Base-by-base conservation (phyloP, 2,329 filamentous ascomycete species). In the Paecilomyces niveus region DNA sequence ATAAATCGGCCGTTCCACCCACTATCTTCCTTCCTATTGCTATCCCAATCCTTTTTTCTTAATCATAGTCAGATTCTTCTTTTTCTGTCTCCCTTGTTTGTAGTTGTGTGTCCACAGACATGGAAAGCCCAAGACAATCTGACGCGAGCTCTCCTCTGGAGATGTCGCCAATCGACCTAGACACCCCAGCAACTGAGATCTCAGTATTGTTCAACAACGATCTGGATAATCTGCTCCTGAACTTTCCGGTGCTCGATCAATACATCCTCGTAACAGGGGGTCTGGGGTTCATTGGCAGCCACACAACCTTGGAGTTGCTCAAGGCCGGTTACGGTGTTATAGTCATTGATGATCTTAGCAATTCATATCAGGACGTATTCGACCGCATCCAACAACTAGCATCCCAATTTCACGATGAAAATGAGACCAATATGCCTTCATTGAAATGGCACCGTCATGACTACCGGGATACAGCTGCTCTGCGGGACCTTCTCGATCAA, bases 391-490 rank as follows among this genome's bases (percentile, higher is more conserved):
- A 67, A 15, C 57, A 62, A 9, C 60, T 75, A 35, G 73, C 74
- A 7, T 63, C 65, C 7, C 64, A 66, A 53, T 65, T 72, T 59
- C 79, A 77, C 63, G 68, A 71, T 22, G 62, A 71, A 18, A 68
- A 73, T 24, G 72, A 74, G 39, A 73, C 68, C 31, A 64, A 68
- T 15, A 75, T 79, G 67, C 80, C 81, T 5, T 67, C 72, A 6
- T 63, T 81, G 54, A 71, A 77, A 55, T 72, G 82, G 59, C 76
- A 79, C 62, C 72, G 78, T 53, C 72, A 81, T 53, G 78, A 82
- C 61, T 82, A 81, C 63, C 75, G 77, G 49, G 71, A 76, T 61
- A 76, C 72, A 32, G 67, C 69, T 21, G 65, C 73, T 39, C 76
- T 83, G 66, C 70, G 70, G 53, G 63, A 69, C 9, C 66, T 82